Base-by-base conservation (phyloP, 805 yeast species). In the Ogataea wickerhamii region DNA sequence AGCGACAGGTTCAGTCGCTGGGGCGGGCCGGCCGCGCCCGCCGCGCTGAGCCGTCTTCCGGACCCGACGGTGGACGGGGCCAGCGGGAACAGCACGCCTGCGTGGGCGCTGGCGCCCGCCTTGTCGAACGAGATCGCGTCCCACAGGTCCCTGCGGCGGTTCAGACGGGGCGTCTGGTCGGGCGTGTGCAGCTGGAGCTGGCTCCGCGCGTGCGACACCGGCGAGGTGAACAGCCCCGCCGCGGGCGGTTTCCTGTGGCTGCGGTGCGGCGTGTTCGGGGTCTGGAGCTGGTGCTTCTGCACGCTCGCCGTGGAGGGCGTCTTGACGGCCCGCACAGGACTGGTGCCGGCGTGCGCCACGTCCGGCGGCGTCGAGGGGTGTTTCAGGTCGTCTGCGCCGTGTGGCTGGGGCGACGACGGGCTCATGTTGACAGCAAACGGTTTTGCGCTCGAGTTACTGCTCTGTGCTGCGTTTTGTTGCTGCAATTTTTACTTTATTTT, bases 51-150 rank as follows among this genome's bases (percentile, higher is more conserved):
- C 17, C 40, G 38, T 39, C 60, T 48, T 1, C 64, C 64, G 7
- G 57, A 47, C 3, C 63, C 64, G 8, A 58, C 47, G 1, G 62
- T 56, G 1, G 64, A 57, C 4, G 50, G 56, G 2, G 60, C 58
- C 8, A 47, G 34, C 10, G 61, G 63, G 36, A 60, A 60, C 22
- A 58, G 13, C 4, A 45, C 41, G 13, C 35, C 31, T 13, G 38
- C 46, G 13, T 37, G 20, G 30, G 13, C 44, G 28, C 31, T 33
- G 22, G 20, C 44, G 25, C 29, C 33, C 12, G 38, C 18, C 24
- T 42, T 46, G 16, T 40, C 41, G 35, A 51, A 51, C 4, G 40
- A 18, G 13, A 52, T 45, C 4, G 55, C 56, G 28, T 47, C 54
- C 2, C 46, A 41, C n/a, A 53, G 39, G n/a, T 47, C 48, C 27